Evolutionary conservation across 192 early-diverging fungal genomes (phyloP), one percentile per base, ranked within the genome.

Genomic region (Coemansia furcata): DNA sequence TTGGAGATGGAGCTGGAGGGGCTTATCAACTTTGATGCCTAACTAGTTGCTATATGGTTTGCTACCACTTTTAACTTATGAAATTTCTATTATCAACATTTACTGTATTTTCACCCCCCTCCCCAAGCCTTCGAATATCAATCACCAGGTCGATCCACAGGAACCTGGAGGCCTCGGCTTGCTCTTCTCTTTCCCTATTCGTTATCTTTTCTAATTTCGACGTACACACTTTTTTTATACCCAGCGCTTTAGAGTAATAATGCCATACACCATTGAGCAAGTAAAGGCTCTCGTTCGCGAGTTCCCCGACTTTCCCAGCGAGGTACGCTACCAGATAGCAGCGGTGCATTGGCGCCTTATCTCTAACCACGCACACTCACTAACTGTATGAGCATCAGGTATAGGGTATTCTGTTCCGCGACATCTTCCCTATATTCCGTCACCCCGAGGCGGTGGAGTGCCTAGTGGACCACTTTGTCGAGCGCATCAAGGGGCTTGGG

Each of bases 401-500:
- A n/a, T 77, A 91, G 87, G 97, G 98, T 21, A 98, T 99, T 66
- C 75, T 95, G 68, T 99, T 99, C 89, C 92, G 91, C 72, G 93
- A 99, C 77, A 95, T 99, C 73, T 95, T 98, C 71, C 93, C 94
- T 44, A 88, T 99, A 65, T 99, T 99, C 87, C 91, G 92, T 73
- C 90, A 96, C 74, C 96, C 96, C 26, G 86, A 84, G 37, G 98
- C 97, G 19, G 92, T 97, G 52, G 94, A 96, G 83, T 87, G 89
- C 47, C 85, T 98, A 12, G 89, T 96, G 44, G 86, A 85, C 67
- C 87, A 96, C 85, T 89, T 99, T 77, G 88, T 91, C 37, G 85
- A 95, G 74, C 91, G 94, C 74, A 83, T 93, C 75, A 78, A 69
- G 63, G 87, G 88, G 35, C 85, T 83, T 12, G 50, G 58, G n/a